Evolutionary conservation across 1,284 basidiomycete species (phyloP), one percentile per base, ranked within the genome.

Genomic region (Cerioporus squamosus): DNA sequence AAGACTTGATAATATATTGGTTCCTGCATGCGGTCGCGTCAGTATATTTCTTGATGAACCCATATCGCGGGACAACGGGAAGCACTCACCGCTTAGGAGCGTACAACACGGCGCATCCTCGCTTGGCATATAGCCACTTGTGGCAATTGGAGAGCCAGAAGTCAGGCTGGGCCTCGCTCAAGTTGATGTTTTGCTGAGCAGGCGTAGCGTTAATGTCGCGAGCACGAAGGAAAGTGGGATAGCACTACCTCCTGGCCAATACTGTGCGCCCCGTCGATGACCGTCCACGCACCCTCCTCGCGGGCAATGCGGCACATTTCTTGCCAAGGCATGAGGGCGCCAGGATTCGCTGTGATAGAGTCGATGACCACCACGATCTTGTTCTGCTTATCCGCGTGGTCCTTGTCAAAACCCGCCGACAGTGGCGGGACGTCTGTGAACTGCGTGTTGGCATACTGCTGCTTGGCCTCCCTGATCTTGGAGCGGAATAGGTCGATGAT

Each of bases 211-310:
- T 26, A 47, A 22, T 40, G 44, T 7, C 18, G 5, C 9, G 22
- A 10, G 5, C 8, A 6, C 1, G 6, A 36, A 14, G 33, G 3
- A 15, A 18, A 44, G 24, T 26, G 7, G 4, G 42, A 26, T 7
- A 14, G 14, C 51, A 40, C 1, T 14, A 70, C 70, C 63, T 72
- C 70, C 51, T 73, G 72, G 0, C 93, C 93, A 46, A 95, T 86
- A 3, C 87, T 86, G 71, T 97, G 95, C 0, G 95, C 95, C 0
- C 81, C 95, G 66, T 97, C 95, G 15, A 97, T 73, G 17, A 95
- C 72, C 53, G 82, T 88, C 73, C 85, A 83, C 2, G 88, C 81
- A 3, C 84, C 84, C 53, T 87, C 85, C 62, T 90, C 82, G 64
- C 81, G 81, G 68, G 88, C 90, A n/a, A 93, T 77, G 20, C 78